Base-by-base conservation (phyloP, 768 basidiomycete species). In the Postia placenta region DNA sequence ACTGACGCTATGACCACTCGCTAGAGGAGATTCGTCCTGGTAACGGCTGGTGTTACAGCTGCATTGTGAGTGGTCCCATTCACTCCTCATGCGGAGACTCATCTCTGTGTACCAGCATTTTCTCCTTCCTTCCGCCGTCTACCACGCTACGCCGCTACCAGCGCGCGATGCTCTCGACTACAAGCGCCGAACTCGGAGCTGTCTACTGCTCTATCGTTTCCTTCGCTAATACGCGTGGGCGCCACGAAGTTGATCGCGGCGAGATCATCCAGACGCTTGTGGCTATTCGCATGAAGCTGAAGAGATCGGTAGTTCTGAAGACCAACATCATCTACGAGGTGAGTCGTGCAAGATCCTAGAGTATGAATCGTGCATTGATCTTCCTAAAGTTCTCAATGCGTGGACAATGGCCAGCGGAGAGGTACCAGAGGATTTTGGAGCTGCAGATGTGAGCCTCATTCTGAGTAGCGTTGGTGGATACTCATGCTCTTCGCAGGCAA, bases 181-280 rank as follows among this genome's bases (percentile, higher is more conserved):
- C 83, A 0, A 74, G 80, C 26, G 66, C 74, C 0, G 81, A 90
- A 56, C 65, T 89, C 5, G 90, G 88, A 1, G 68, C 75, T 0
- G 72, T 86, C 9, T 85, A 92, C 49, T 93, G 91, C 60, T 75
- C 83, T 1, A 78, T 91, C 24, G 67, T 94, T 2, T 86, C 85
- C 0, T 83, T 79, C 52, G 85, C 86, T 1, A 79, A 81, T 52
- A 74, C 76, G 4, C 75, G 72, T 39, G 64, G 61, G 60, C 42
- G 56, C 22, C 58, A 67, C 9, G 73, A 78, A 28, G 62, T 69
- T 1, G 79, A 85, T 38, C 66, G 74, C 3, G 67, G 74, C 5
- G 67, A 74, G 26, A 83, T 90, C 36, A 64, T 83, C 24, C 74
- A 77, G 26, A 82, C 79, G 45, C 60, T 89, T n/a, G 69, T 90